Evolutionary conservation across 2,329 filamentous ascomycete genomes (phyloP), one percentile per base, ranked within the genome.

Genomic region (Diaporthe humulicola): DNA sequence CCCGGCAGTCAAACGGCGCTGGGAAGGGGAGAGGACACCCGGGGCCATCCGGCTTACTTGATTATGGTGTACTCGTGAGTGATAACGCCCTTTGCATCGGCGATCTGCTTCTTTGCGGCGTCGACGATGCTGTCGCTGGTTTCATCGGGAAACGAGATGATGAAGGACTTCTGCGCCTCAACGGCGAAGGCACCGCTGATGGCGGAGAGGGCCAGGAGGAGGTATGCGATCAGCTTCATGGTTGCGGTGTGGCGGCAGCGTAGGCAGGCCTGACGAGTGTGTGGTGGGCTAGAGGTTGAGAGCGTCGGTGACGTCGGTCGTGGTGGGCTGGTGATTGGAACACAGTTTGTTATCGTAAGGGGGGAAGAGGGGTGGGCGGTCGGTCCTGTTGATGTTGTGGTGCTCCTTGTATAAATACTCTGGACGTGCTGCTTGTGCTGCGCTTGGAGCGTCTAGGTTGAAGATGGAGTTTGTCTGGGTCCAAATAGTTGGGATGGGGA

Each of bases 41-140:
- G 5, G 33, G 25, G 15, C 33, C 19, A 28, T 22, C 28, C 12
- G n/a, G 14, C 92, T 82, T 88, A 95, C 93, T 91, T 90, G 83
- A 93, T 90, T 74, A 92, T 81, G 61, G 86, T 85, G 83, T 95
- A 97, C 80, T 93, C 90, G 85, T 97, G 95, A 30, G 93, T 97
- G 79, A 98, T 95, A 67, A 90, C 84, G 52, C 94, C 95, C 67
- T 94, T 94, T 52, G 92, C 92, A 60, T 92, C 87, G 70, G 87
- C 84, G 79, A 98, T 92, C 3, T 90, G 90, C 56, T 93, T 84
- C 87, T 93, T 97, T 58, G 94, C 95, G 73, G 93, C 84, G 30
- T 91, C 86, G 42, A 98, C 83, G 48, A 97, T 86, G 48, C 87
- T 88, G 77, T 93, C 86, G 28, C 95, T 93, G 19, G 92, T 93